These are phyloP conservation scores for Ceratobasidium sp. DNA, from an alignment of 1,284 basidiomycete genomes.

Conservation along the genomic window DNA sequence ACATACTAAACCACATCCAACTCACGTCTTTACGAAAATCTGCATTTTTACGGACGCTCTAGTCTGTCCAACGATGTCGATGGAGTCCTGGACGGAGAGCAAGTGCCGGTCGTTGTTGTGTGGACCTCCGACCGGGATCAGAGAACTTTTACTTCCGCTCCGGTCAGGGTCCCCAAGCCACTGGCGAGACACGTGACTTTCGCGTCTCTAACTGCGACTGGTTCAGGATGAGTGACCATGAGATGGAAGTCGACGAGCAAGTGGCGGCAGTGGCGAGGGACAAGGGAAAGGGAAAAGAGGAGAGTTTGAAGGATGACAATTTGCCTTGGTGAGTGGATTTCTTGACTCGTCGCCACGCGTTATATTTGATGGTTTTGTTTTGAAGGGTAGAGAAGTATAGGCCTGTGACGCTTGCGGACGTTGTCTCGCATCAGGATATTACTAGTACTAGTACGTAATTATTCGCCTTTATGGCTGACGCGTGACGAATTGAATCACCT, in stretches of 20 bases:
- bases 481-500: slow-evolving; percentile 3
- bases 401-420: slow-evolving; percentile 85
- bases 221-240: slow-evolving; percentile 24
- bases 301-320: slow-evolving; percentile 59
- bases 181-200: slow-evolving; percentile 20
- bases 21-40: slow-evolving; percentile 94
- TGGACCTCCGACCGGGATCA: slow-evolving; percentile 5
- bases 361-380: slow-evolving; percentile 6
- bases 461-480: neutral
- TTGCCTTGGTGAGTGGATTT: slow-evolving; percentile 68
- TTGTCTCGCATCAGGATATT: slow-evolving; percentile 94
- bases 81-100: slow-evolving; percentile 86
- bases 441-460: slow-evolving; percentile 79
- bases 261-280: slow-evolving; percentile 19
- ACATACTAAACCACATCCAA: slow-evolving; percentile 42
- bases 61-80: slow-evolving; percentile 84
- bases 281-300: slow-evolving; percentile 75
- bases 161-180: neutral
- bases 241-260: slow-evolving; percentile 39
- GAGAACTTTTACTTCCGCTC: slow-evolving; percentile 18
- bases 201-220: slow-evolving; percentile 9
- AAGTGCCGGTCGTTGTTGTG: slow-evolving; percentile 25
- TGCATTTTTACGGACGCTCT: slow-evolving; percentile 80
- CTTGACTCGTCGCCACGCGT: slow-evolving; percentile 19
- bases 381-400: slow-evolving; percentile 95